Base-by-base conservation (phyloP, 2,329 filamentous ascomycete genomes). In the Apiospora koreana region DNA sequence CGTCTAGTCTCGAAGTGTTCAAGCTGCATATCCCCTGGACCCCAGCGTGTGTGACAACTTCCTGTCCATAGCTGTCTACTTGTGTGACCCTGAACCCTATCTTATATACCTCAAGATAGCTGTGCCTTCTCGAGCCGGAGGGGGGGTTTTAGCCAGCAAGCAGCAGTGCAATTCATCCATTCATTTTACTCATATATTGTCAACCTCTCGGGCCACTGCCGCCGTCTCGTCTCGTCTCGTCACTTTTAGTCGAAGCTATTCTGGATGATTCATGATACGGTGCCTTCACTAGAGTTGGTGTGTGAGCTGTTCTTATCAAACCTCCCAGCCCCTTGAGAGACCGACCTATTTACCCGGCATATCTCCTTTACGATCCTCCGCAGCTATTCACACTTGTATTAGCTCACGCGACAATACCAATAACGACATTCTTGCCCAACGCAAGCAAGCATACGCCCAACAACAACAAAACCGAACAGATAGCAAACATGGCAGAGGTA, bases 401-500 rank as follows among this genome's bases (percentile, higher is more conserved):
- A 62, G 21, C 54, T 62, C 54, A 62, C 54, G 54, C 54, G 31
- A 62, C 54, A 54, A 54, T 10, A 54, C 28, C 46, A 31, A 35
- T 25, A n/a, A 58, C 50, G 16, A 10, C 16, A 35, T 21, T 31
- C 54, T 62, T 62, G n/a, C 18, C 31, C 31, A 62, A 62, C 54
- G 38, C 54, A 7, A 62, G 31, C 54, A 62, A 38, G 28, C 18
- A 62, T 38, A 1, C 38, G 41, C n/a, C 64, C 58, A 45, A 67
- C 21, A 67, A 21, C 48, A 31, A 43, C 28, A 16, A 67, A 18
- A 67, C 23, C 62, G 68, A 25, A 68, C 69, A 65, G 73, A 71
- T 21, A 35, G 3, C 41, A 43, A 12, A 43, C 14, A 78, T 78
- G 76, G 73, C 78, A 67, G 78, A 80, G 68, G 72, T 76, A 31